Evolutionary conservation across 75 land plant genomes (phyloP).

Genomic region (Selaginella tamariscina): DNA sequence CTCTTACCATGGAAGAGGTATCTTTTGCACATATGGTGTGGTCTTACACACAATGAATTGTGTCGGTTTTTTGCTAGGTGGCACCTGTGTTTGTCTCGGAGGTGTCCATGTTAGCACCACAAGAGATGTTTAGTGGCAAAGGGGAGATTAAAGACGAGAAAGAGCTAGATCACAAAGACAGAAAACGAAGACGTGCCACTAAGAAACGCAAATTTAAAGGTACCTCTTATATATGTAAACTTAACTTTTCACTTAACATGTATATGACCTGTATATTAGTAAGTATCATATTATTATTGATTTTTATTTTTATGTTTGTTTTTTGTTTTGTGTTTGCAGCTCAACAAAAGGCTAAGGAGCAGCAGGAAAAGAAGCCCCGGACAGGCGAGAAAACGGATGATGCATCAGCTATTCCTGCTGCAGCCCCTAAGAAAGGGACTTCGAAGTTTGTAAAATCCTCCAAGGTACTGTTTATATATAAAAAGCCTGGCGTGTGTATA

Average conservation of each 20-base stretch:
- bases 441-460: conserved; percentile 20
- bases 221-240: conserved; percentile 15
- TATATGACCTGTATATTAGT: background rate
- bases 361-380: conserved; percentile 15
- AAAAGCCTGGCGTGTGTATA: too few relatives aligned
- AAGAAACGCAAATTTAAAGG: conserved; percentile 79
- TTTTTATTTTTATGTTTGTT: background rate
- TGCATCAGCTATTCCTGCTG: background rate
- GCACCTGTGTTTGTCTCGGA: conserved; percentile 94
- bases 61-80: conserved; percentile 30
- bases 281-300: background rate
- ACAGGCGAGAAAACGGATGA: conserved; percentile 14
- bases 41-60: background rate
- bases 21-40: background rate
- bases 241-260: background rate
- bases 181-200: conserved; percentile 73
- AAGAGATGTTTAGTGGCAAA: conserved; percentile 78
- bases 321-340: conserved; percentile 12
- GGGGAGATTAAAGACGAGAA: conserved; percentile 71
- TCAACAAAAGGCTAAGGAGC: conserved; percentile 10
- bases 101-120: conserved; percentile 97
- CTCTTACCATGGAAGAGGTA: conserved; percentile 99
- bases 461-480: too few relatives aligned
- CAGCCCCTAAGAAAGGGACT: background rate
- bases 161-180: conserved; percentile 67